Conservation (phyloP, 2,329 filamentous ascomycete genomes). For the Alternaria sp. region DNA sequence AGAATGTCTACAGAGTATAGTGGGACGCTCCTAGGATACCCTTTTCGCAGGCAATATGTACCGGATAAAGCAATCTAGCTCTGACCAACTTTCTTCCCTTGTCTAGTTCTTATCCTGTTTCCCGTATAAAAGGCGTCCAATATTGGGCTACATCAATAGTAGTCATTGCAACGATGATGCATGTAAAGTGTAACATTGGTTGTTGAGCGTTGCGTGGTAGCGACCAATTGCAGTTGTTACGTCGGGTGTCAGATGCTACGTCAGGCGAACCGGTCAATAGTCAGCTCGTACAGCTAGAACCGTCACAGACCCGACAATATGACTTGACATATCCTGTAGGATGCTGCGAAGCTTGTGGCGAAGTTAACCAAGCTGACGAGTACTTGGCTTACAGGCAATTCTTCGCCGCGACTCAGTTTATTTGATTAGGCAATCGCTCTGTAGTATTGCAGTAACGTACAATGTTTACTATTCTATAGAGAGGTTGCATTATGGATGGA, state of each 20-base stretch:
- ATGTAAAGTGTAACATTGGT: neutral
- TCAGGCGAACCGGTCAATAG: neutral
- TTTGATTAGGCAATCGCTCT: neutral
- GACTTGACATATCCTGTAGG: neutral
- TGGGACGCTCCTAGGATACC: neutral
- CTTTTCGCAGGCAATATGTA: neutral
- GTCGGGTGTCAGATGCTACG: neutral
- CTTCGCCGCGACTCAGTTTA: neutral
- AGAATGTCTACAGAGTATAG: neutral
- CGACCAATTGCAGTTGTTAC: neutral
- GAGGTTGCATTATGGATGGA: neutral
- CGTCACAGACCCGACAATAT: neutral
- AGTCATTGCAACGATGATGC: slow-evolving; percentile 4
- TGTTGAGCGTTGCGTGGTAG: neutral
- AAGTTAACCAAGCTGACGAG: neutral
- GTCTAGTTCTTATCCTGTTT: neutral
- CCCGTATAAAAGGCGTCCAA: neutral
- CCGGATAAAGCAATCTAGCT: neutral
- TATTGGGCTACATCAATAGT: neutral
- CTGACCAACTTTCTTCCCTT: neutral
- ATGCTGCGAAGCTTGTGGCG: neutral
- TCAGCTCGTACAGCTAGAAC: neutral
- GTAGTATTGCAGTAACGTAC: neutral
- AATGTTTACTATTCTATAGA: neutral
- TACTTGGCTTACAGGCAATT: neutral